Percentiles rank a stretch among this genome's conserved stretches.
These are phyloP conservation scores for Perkinsus olseni DNA, from an alignment of 169 alveolate genomes.

Conservation along the genomic window DNA sequence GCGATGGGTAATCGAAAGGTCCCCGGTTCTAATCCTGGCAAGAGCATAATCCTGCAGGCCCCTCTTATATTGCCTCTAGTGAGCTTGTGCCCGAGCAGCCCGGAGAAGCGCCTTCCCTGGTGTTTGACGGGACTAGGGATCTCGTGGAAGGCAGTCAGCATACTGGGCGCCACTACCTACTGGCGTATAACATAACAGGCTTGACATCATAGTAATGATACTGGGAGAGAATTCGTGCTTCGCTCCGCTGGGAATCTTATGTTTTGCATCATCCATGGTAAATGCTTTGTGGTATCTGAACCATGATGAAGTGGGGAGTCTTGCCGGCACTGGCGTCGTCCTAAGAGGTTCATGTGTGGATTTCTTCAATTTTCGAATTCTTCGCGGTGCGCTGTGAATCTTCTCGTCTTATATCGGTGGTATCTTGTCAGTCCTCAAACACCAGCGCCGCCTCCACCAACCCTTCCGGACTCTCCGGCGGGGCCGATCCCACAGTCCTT, in stretches of 20 bases:
- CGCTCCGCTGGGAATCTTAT: too few relatives aligned
- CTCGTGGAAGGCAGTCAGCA: not conserved
- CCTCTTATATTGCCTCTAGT: not conserved
- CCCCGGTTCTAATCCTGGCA: not conserved
- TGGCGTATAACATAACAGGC: not conserved
- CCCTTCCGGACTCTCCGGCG: not conserved
- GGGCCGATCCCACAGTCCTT: not conserved
- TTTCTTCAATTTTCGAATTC: too few relatives aligned
- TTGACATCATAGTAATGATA: not conserved
- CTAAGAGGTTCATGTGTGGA: too few relatives aligned
- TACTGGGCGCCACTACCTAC: not conserved
- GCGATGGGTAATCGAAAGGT: not conserved
- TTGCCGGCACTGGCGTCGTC: too few relatives aligned
- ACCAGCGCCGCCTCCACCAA: not conserved
- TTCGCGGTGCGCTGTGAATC: too few relatives aligned
- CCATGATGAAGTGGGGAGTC: too few relatives aligned
- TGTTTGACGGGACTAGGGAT: not conserved
- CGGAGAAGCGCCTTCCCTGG: not conserved
- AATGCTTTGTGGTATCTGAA: too few relatives aligned
- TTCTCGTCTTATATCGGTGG: not conserved
- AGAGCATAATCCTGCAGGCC: not conserved
- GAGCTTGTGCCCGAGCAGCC: not conserved
- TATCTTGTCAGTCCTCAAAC: not conserved
- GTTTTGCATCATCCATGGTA: too few relatives aligned
- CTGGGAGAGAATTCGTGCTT: too few relatives aligned